phyloP scores from a whole-genome alignment of 805 yeast genomes.

The Wickerhamiella sorbophila region DNA sequence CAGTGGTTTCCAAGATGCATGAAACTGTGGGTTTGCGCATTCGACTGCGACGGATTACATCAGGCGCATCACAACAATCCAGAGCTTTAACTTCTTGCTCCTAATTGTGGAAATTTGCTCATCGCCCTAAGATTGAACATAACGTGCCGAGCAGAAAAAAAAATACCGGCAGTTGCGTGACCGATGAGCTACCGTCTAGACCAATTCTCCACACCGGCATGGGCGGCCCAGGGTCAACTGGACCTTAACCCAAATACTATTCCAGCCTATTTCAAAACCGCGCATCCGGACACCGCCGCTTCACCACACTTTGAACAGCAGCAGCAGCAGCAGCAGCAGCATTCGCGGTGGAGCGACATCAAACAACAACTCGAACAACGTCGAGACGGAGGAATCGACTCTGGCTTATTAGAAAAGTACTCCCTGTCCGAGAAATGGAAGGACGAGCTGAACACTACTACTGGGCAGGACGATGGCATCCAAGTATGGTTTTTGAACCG shows the following conservation, averaged over 20 bases:
- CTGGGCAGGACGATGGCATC: background rate
- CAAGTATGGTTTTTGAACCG: background rate
- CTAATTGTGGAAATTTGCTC: no score
- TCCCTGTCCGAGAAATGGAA: slow-evolving; percentile 16
- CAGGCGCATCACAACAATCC: background rate
- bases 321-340: background rate
- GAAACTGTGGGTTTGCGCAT: background rate
- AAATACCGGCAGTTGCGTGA: no score
- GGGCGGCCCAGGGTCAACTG: slow-evolving; percentile 12
- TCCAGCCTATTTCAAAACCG: slow-evolving; percentile 11
- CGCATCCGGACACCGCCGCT: background rate
- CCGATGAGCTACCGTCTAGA: slow-evolving; percentile 10
- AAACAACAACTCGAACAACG: background rate
- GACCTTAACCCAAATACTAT: slow-evolving; percentile 7
- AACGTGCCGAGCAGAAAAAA: no score
- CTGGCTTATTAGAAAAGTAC: slow-evolving; percentile 10
- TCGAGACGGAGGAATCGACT: slow-evolving; percentile 5
- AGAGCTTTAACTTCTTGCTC: no score
- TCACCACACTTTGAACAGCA: background rate
- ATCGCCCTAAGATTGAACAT: no score
- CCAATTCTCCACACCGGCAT: slow-evolving; percentile 16
- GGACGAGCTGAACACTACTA: slow-evolving; percentile 9
- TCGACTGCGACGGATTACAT: background rate
- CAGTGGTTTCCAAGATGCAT: no score
- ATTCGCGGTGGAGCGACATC: background rate